Percentiles rank a stretch among this genome's conserved stretches.
phyloP scores from a whole-genome alignment of 148 eudicot species.

The Dysphania ambrosioides region DNA sequence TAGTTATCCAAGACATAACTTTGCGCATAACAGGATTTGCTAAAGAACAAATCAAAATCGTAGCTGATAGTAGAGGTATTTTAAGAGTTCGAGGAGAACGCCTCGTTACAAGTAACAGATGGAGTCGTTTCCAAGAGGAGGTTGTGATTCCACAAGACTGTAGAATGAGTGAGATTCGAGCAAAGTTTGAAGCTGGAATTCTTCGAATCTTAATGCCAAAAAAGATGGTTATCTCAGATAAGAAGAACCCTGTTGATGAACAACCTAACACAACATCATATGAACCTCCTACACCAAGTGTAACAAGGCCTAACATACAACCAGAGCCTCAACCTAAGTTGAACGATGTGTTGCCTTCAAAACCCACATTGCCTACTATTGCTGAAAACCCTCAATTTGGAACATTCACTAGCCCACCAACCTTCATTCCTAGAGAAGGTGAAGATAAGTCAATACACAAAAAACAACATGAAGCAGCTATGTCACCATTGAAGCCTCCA shows the following conservation, averaged over 20 bases:
- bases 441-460: background rate
- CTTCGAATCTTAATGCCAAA: slow-evolving; percentile 54
- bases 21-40: slow-evolving; percentile 40
- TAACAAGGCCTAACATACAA: background rate
- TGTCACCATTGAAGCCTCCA: background rate
- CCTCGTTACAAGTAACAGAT: slow-evolving; percentile 36
- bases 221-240: background rate
- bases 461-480: background rate
- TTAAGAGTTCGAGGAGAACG: slow-evolving; percentile 59
- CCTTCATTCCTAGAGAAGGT: background rate
- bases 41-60: slow-evolving; percentile 53
- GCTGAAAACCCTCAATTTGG: background rate
- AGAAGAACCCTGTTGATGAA: background rate
- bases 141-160: slow-evolving; percentile 44
- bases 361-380: background rate
- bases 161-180: slow-evolving; percentile 40
- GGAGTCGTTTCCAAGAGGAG: slow-evolving; percentile 57
- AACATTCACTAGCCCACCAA: background rate
- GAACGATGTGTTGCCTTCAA: background rate
- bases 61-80: slow-evolving; percentile 43
- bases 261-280: background rate
- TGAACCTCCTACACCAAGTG: background rate
- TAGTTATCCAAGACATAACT: too few species aligned
- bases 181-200: slow-evolving; percentile 53
- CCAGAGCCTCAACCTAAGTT: slow-evolving; percentile 1